phyloP scores from a whole-genome alignment of 768 basidiomycete species.

The Atractiella rhizophila region DNA sequence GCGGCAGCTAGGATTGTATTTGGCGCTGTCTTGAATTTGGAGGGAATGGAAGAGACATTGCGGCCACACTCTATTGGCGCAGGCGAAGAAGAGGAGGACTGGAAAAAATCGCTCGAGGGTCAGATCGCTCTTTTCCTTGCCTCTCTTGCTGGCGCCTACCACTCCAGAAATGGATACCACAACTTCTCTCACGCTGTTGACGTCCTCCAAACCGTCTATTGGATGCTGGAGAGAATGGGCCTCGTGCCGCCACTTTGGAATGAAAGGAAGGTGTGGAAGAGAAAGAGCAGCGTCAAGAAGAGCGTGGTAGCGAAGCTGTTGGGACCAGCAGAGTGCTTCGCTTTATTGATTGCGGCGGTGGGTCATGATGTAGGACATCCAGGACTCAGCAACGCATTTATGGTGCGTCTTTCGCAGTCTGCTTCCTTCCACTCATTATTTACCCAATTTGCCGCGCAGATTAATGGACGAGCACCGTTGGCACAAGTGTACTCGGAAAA shows the following conservation, averaged over 20 bases:
- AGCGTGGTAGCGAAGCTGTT: constrained; percentile 19
- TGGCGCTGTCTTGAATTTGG: no score
- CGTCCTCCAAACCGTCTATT: constrained; percentile 76
- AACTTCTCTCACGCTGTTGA: constrained; percentile 94
- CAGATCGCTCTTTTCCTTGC: no score
- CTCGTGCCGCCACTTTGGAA: constrained; percentile 48
- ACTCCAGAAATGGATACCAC: constrained; percentile 77
- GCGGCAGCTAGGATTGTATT: no score
- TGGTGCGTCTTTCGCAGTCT: constrained; percentile 35
- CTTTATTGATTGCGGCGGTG: constrained; percentile 69
- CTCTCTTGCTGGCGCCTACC: constrained; percentile 76
- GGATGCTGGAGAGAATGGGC: constrained; percentile 51
- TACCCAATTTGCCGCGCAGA: constrained; percentile 26
- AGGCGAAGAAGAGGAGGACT: no score
- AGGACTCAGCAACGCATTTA: constrained; percentile 73
- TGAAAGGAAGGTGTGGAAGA: constrained; percentile 10
- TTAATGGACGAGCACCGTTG: constrained; percentile 76
- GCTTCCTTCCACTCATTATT: background rate
- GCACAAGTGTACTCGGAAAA: constrained; percentile 67
- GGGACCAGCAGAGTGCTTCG: constrained; percentile 47
- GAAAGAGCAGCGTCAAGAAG: constrained; percentile 14
- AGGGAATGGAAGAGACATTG: no score
- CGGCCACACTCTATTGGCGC: no score
- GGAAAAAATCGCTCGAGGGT: no score
- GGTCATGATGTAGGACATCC: constrained; percentile 97